Evolutionary conservation across 2,329 filamentous ascomycete genomes (phyloP).

Genomic region (Pestalotiopsis sp.): DNA sequence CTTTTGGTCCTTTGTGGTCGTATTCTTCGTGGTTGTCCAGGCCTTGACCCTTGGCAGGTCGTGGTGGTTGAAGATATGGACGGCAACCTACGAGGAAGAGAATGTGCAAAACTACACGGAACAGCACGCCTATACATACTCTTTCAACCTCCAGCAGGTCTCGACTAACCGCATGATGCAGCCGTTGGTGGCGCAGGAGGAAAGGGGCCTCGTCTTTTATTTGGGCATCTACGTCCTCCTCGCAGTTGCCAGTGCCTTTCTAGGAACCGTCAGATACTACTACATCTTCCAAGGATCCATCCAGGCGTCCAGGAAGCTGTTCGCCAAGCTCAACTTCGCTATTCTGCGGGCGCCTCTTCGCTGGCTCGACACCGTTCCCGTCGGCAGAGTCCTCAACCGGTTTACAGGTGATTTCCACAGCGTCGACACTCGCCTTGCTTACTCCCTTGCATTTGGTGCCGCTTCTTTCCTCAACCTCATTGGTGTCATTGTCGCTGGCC

Average conservation of each 20-base stretch:
- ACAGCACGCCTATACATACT: conserved; percentile 42
- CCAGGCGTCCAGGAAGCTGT: conserved; percentile 69
- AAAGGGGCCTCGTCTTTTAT: conserved; percentile 60
- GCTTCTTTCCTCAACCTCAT: conserved; percentile 64
- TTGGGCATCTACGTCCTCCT: conserved; percentile 68
- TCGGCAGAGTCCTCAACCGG: conserved; percentile 76
- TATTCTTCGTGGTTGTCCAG: conserved; percentile 59
- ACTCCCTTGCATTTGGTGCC: conserved; percentile 62
- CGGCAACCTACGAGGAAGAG: conserved; percentile 43
- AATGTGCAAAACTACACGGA: conserved; percentile 21
- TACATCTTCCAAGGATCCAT: conserved; percentile 68
- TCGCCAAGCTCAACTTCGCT: conserved; percentile 66
- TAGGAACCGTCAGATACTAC: conserved; percentile 65
- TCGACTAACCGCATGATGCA: conserved; percentile 41
- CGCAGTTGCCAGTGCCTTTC: conserved; percentile 55
- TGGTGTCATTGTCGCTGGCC: conserved; percentile 67
- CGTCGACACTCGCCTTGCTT: conserved; percentile 69
- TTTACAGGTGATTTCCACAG: conserved; percentile 79
- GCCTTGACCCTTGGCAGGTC: conserved; percentile 58
- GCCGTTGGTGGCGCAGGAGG: conserved; percentile 26
- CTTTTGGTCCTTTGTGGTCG: conserved; percentile 59
- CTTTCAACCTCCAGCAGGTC: conserved; percentile 50
- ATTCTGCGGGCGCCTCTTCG: conserved; percentile 74
- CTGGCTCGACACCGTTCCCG: conserved; percentile 79
- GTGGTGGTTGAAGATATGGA: conserved; percentile 70